A percentile compares a stretch with the other conserved stretches of the same genome.
These are phyloP conservation scores for Metschnikowia anglica DNA, from an alignment of 805 yeast genomes.

Conservation along the genomic window DNA sequence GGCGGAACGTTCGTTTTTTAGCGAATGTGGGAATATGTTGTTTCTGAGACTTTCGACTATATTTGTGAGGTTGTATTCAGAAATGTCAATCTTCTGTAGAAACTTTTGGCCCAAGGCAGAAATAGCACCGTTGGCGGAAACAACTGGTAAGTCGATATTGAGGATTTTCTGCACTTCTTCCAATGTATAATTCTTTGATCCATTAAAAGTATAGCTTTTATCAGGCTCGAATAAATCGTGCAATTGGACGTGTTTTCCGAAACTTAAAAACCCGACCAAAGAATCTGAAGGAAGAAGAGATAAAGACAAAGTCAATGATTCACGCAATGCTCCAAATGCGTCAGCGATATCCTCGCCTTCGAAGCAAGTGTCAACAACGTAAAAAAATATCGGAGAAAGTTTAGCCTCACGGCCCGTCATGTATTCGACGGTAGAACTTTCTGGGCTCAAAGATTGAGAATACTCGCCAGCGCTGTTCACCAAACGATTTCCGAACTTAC, in stretches of 20 bases:
- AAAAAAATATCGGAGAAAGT: constrained; percentile 50
- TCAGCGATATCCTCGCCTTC: constrained; percentile 49
- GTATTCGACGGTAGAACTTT: constrained; percentile 52
- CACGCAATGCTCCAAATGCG: constrained; percentile 46
- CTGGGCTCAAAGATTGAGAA: constrained; percentile 28
- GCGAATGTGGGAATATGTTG: constrained; percentile 49
- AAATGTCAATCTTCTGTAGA: constrained; percentile 47
- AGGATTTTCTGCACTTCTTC: constrained; percentile 48
- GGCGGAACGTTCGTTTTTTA: constrained; percentile 45
- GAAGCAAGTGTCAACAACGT: constrained; percentile 57
- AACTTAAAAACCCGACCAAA: constrained; percentile 56
- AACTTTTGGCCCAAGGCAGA: constrained; percentile 30
- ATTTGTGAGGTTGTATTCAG: constrained; percentile 50
- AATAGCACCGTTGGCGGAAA: constrained; percentile 15
- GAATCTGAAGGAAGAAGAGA: constrained; percentile 54
- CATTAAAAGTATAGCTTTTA: constrained; percentile 49
- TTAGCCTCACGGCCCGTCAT: constrained; percentile 37
- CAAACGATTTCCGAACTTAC: constrained; percentile 47
- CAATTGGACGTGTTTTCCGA: constrained; percentile 58
- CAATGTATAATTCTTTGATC: constrained; percentile 48
- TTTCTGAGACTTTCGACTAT: constrained; percentile 49
- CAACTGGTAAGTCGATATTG: constrained; percentile 41
- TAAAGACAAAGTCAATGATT: constrained; percentile 45
- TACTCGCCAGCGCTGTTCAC: constrained; percentile 34
- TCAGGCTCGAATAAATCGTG: constrained; percentile 45